Evolutionary conservation across 306 rosid species (phyloP), one percentile per base, ranked within the genome.

Genomic region (Bauhinia variegata): DNA sequence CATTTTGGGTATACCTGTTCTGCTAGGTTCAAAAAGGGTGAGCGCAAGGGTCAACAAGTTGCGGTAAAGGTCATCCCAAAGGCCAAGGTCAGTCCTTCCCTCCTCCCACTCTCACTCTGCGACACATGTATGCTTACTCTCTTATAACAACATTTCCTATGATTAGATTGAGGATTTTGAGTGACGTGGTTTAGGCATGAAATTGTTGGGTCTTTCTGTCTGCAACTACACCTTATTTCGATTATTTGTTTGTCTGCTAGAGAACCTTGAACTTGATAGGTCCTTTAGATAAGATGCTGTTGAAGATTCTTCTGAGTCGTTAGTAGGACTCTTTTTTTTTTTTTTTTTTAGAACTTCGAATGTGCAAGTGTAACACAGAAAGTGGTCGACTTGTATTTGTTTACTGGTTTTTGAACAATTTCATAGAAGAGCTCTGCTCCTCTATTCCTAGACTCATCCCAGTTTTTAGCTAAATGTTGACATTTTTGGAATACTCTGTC

Each of bases 1-100:
- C 99, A 95, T 88, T 95, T 95, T 84, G 99, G 99, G 82, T 95
- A 95, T 79, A 95, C 99, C 78, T 95, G 96, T 73, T 83, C 97
- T 75, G 99, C 99, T 55, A 85, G 63, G 79, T 91, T 83, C 85
- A 95, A 90, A 80, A 95, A 90, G 78, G 99, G 97, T 16, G 99
- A 95, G 78, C 78, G 70, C 16, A 95, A 88, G 80, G 99, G 96
- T 50, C 90, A 83, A 47, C 84, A 88, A 56, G 99, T 95, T 4
- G 99, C 99, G 44, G 99, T 95, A 1, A 95, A 95, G 78, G 92
- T 90, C 68, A 95, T 95, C 39, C 89, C 96, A 8, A 95, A 95
- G 82, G 79, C 92, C 50, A 95, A 95, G 99, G 99, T 93, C 52
- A 49, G 12, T 68, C 50, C 17, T 66, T 6, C 48, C 57, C 44